Conservation (phyloP, 768 basidiomycete genomes). For the Nidularia sp. region DNA sequence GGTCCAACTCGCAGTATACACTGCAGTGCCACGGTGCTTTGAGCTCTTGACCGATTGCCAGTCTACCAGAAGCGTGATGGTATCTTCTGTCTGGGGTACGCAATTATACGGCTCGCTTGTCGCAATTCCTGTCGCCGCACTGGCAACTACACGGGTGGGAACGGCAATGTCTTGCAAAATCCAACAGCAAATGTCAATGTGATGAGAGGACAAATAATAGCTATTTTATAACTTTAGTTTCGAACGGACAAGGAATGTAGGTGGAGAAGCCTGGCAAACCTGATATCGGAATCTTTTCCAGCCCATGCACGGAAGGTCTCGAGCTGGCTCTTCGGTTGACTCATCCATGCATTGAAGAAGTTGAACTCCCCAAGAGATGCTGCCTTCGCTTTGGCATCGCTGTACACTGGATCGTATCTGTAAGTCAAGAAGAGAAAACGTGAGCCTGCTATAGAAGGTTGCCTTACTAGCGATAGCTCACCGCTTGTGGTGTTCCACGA, state of each 20-base stretch:
- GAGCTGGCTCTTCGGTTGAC: slow-evolving; percentile 91
- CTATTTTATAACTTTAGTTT: slow-evolving; percentile 25
- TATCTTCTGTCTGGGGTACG: slow-evolving; percentile 85
- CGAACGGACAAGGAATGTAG: not conserved
- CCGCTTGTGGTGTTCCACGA: slow-evolving; percentile 95
- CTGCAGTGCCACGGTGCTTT: slow-evolving; percentile 78
- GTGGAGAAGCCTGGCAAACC: slow-evolving; percentile 28
- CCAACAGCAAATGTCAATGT: slow-evolving; percentile 89
- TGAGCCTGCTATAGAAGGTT: not conserved
- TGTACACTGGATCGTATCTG: slow-evolving; percentile 88
- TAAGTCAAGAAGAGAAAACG: not conserved
- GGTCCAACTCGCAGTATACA: slow-evolving; percentile 95
- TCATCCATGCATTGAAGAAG: slow-evolving; percentile 97
- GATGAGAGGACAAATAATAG: slow-evolving; percentile 94
- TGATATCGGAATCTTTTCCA: slow-evolving; percentile 91
- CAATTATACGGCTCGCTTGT: slow-evolving; percentile 87
- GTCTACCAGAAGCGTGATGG: slow-evolving; percentile 91
- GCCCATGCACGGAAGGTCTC: slow-evolving; percentile 96
- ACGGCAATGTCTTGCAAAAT: slow-evolving; percentile 72
- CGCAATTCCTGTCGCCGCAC: slow-evolving; percentile 88
- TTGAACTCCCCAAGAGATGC: slow-evolving; percentile 84
- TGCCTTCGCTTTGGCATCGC: slow-evolving; percentile 81
- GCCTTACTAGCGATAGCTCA: slow-evolving; percentile 17
- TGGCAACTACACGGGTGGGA: slow-evolving; percentile 84
- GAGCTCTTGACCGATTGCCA: slow-evolving; percentile 81